Conservation (phyloP, 768 basidiomycete species). For the Phlebiopsis flavidoalba region DNA sequence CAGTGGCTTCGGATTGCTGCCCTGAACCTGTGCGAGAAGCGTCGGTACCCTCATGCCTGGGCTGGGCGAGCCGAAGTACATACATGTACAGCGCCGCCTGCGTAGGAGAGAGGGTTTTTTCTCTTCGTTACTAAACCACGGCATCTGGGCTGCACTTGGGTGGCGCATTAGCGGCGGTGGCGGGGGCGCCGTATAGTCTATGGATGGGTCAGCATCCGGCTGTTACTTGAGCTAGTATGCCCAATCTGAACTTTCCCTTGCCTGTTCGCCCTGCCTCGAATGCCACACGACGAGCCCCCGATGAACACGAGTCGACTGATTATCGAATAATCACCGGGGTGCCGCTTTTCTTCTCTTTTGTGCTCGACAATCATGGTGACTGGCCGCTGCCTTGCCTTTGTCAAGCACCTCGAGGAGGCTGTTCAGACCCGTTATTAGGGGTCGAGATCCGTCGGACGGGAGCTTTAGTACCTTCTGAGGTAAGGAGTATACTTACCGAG, state of each 20-base stretch:
- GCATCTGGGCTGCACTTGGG: constrained; percentile 80
- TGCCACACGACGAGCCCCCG: constrained; percentile 88
- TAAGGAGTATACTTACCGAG: constrained; percentile 41
- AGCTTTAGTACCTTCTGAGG: too few relatives aligned
- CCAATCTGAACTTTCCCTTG: constrained; percentile 42
- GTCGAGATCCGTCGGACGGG: not conserved
- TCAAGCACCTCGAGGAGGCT: constrained; percentile 79
- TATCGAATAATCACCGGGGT: constrained; percentile 86
- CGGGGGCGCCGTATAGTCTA: constrained; percentile 91
- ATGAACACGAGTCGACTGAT: constrained; percentile 89
- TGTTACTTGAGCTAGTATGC: not conserved
- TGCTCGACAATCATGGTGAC: constrained; percentile 79
- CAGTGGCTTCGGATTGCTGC: constrained; percentile 88
- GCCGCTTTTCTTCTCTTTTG: constrained; percentile 76
- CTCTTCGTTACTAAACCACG: constrained; percentile 83
- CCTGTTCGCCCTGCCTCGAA: constrained; percentile 87
- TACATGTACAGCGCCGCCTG: constrained; percentile 94
- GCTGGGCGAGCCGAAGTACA: constrained; percentile 15
- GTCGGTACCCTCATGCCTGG: not conserved
- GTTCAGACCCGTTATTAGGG: not conserved
- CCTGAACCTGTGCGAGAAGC: constrained; percentile 52
- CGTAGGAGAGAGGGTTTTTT: constrained; percentile 65
- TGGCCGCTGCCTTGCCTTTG: constrained; percentile 91
- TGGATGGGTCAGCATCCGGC: not conserved
- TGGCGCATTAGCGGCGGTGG: constrained; percentile 75